phyloP scores from a whole-genome alignment of 148 eudicot genomes.

The Limonium bicolor region DNA sequence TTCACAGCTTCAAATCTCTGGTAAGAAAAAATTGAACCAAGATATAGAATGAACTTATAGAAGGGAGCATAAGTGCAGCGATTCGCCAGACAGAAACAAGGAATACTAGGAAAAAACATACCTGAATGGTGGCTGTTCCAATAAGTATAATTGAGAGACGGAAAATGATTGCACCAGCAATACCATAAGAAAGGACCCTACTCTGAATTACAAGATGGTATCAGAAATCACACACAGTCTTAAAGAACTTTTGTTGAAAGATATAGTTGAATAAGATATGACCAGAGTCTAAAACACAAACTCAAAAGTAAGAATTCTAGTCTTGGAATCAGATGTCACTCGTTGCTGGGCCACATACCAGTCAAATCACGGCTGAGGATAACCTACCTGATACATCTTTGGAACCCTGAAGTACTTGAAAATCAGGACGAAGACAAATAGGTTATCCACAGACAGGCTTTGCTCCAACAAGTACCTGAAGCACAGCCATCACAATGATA shows the following conservation, averaged over 20 bases:
- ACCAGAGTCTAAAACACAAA: too few relatives aligned
- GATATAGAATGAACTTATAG: neutral
- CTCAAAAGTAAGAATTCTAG: too few relatives aligned
- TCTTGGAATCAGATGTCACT: too few relatives aligned
- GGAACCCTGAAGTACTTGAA: constrained; percentile 98
- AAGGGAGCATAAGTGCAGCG: neutral
- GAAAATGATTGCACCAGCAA: constrained; percentile 79
- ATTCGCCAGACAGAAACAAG: constrained; percentile 1
- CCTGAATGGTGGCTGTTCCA: constrained; percentile 93
- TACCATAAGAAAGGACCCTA: constrained; percentile 87
- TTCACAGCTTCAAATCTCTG: constrained; percentile 90
- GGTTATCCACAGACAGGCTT: constrained; percentile 94
- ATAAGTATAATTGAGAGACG: constrained; percentile 79
- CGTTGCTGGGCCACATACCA: too few relatives aligned
- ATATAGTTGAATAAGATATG: too few relatives aligned
- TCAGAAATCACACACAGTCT: too few relatives aligned
- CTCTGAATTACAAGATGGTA: constrained; percentile 32
- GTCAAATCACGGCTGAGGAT: too few relatives aligned
- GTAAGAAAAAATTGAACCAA: neutral
- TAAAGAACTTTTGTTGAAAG: too few relatives aligned
- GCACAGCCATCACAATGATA: constrained; percentile 3
- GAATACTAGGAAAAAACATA: constrained; percentile 11
- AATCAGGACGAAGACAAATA: constrained; percentile 84
- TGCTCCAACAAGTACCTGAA: constrained; percentile 89
- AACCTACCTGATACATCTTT: constrained; percentile 50